phyloP scores from a whole-genome alignment of 2,329 filamentous ascomycete genomes.

The Colletotrichum sp. region DNA sequence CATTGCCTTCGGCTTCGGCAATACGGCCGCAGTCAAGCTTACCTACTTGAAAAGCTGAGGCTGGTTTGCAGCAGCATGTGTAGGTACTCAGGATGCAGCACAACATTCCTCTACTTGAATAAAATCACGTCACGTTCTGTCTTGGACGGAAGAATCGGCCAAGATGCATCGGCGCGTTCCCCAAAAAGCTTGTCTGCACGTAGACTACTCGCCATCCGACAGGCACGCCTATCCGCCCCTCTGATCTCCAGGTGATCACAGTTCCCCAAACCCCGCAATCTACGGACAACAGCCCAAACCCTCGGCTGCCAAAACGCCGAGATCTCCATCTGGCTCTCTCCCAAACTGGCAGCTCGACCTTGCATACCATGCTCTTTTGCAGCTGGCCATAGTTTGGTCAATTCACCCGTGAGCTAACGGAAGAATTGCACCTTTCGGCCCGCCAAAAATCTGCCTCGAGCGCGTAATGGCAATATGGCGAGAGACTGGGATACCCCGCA shows the following conservation, averaged over 20 bases:
- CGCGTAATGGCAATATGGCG: not conserved
- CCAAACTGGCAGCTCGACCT: not conserved
- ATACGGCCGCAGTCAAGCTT: not conserved
- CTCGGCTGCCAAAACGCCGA: constrained; percentile 11
- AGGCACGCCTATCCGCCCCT: constrained; percentile 7
- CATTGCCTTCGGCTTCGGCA: not conserved
- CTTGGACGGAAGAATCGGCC: not conserved
- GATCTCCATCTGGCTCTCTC: not conserved
- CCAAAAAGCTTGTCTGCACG: not conserved
- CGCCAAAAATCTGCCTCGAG: not conserved
- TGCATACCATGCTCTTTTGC: not conserved
- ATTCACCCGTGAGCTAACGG: not conserved
- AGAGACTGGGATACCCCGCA: constrained; percentile 3
- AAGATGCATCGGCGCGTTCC: not conserved
- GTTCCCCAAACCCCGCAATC: not conserved
- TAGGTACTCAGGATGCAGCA: not conserved
- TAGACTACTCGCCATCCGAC: not conserved
- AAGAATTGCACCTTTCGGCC: not conserved
- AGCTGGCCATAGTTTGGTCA: not conserved
- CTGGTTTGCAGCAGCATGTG: not conserved
- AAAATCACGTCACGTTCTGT: not conserved
- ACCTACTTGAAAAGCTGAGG: not conserved
- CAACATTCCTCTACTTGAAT: not conserved
- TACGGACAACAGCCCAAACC: not conserved
- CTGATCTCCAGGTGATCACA: constrained; percentile 12